Evolutionary conservation across 176 grass and related monocot species (phyloP), one percentile per base, ranked within the genome.

Genomic region (Zoysia japonica): DNA sequence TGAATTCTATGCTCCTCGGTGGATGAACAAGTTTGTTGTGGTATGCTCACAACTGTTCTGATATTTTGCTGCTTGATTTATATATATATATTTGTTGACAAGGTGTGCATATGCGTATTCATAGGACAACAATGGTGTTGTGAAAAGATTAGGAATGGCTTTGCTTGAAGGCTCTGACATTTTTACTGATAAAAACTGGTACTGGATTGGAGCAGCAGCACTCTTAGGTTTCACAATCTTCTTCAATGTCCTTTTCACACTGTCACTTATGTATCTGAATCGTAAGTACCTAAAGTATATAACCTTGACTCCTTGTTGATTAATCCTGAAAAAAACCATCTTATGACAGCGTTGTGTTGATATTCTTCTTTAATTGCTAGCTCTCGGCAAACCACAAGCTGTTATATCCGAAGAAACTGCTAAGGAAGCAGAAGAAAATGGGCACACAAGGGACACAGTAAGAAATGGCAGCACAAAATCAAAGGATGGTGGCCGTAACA

Each of bases 351-450:
- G 49, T 82, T 45, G 47, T 67, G 78, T 62, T 16, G 55, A 5
- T 68, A 63, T 67, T 77, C 47, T 53, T 11, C 12, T 75, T 72
- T 84, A 77, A 72, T 69, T 79, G 12, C 49, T 47, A 99, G 96
- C 96, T 86, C 65, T 99, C 46, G 92, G 96, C 16, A 95, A 93
- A 75, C 96, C 88, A 47, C 96, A 95, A 95, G 90, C 92, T 88
- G 75, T 95, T 69, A 91, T 99, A 93, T 99, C 96, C 88, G 90
- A 99, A 99, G 96, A 95, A 91, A 78, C 84, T 59, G 92, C 88
- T 76, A 82, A 76, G 45, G 90, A 91, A 88, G 83, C 35, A 37
- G 92, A 99, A 89, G 82, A 56, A 59, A 89, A 87, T 42, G 76
- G 47, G 17, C 72, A 84, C 63, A 71, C 71, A 74, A 83, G 70